Conservation (phyloP, 1,139 yeast species). For the Pichia sp. region DNA sequence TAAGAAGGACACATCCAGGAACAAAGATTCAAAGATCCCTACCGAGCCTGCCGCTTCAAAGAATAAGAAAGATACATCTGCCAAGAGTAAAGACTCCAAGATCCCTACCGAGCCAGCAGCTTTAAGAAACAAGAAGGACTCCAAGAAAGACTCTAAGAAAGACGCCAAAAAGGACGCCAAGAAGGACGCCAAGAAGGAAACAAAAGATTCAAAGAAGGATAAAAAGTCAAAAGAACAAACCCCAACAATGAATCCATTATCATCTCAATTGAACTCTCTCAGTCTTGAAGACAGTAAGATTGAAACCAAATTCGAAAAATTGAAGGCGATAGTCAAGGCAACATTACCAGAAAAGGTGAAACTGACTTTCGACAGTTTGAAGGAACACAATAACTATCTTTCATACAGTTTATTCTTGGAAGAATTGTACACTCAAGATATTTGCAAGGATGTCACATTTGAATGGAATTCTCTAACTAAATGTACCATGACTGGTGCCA, state of each 20-base stretch:
- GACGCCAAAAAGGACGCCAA: no score
- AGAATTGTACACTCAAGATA: constrained; percentile 46
- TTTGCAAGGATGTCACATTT: constrained; percentile 47
- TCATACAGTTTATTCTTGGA: constrained; percentile 62
- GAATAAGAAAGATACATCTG: no score
- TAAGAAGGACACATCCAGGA: no score
- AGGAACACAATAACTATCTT: constrained; percentile 56
- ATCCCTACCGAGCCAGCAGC: no score
- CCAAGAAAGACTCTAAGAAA: no score
- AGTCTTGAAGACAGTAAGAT: constrained; percentile 16
- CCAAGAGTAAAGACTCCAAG: no score
- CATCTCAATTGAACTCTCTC: background rate
- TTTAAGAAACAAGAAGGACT: no score
- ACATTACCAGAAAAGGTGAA: constrained; percentile 36
- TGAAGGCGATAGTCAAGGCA: constrained; percentile 20
- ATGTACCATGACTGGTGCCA: constrained; percentile 33
- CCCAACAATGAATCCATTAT: no score
- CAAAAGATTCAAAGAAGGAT: no score
- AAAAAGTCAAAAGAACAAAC: background rate
- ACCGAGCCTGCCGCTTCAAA: no score
- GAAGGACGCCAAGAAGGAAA: no score
- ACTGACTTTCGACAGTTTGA: constrained; percentile 47
- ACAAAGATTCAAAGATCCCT: no score
- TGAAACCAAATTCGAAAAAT: constrained; percentile 16
- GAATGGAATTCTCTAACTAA: constrained; percentile 41